phyloP scores from a whole-genome alignment of 257 asterid genomes.

The Thymus quinquecostatus region DNA sequence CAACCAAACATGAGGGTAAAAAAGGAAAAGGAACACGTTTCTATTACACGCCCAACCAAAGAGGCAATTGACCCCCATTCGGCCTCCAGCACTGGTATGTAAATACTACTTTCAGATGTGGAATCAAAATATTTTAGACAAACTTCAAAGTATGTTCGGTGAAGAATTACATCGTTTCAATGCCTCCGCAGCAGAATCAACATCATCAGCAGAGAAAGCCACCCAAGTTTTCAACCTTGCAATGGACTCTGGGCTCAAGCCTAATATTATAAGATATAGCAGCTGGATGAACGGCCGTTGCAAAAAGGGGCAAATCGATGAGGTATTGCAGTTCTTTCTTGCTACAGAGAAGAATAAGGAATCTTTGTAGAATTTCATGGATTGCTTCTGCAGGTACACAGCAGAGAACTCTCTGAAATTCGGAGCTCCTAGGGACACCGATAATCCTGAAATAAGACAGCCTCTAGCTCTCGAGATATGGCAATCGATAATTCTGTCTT shows the following conservation, averaged over 20 bases:
- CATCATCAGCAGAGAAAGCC: no score
- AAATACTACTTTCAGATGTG: not conserved
- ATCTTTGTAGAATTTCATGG: no score
- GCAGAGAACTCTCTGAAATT: slow-evolving; percentile 61
- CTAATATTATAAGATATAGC: no score
- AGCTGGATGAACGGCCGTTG: no score
- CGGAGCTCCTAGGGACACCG: slow-evolving; percentile 84
- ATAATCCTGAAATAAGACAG: slow-evolving; percentile 75
- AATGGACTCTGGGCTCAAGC: no score
- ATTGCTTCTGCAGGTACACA: slow-evolving; percentile 69
- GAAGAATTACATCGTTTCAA: no score
- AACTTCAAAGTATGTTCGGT: no score
- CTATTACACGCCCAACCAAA: not conserved
- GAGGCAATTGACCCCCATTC: not conserved
- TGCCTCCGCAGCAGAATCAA: no score
- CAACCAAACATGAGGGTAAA: not conserved
- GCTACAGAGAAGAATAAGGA: no score
- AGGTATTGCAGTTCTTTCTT: not conserved
- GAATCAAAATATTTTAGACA: not conserved
- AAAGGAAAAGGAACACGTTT: not conserved
- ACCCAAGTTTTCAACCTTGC: no score
- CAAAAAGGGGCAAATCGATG: no score
- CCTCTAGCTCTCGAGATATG: slow-evolving; percentile 73
- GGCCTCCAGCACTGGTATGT: not conserved
- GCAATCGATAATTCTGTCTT: slow-evolving; percentile 62